Base-by-base conservation (phyloP, 2,329 filamentous ascomycete genomes). In the Exophiala aquamarina region DNA sequence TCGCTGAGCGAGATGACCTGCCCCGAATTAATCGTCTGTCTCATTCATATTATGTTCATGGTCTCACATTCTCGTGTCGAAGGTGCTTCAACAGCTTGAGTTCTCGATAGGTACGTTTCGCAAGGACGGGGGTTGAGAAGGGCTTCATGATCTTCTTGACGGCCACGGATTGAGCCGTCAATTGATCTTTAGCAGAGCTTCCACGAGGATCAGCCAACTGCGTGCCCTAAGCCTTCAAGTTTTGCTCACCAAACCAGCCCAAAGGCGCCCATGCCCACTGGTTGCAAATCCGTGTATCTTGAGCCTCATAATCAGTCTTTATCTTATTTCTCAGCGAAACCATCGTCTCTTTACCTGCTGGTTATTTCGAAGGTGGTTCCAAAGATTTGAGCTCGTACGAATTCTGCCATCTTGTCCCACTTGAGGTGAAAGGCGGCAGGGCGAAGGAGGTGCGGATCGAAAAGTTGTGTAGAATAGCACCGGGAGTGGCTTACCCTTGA, bases 101-200 rank as follows among this genome's bases (percentile, higher is more conserved):
- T 71, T 98, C 93, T 65, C 93, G 85, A 70, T 98, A 98, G 59
- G 93, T 98, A 66, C 93, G 83, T 78, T 98, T 98, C 49, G 93
- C 93, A 38, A 98, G 79, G 49, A 98, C 93, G 1, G 93, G 91
- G n/a, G 93, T 98, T 78, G 91, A 96, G 74, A 98, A 98, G 8
- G 93, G 93, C 78, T 97, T 98, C 92, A 98, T 97, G 66, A 98
- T 98, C 82, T 98, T 98, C 82, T 98, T 98, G 68, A 98, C 91
- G 50, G 93, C 93, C 53, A 98, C 93, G 71, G 91, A 90, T 71
- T 96, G 91, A 68, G 82, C 88, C 51, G 93, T 97, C 71, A 98
- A 89, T 76, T 97, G 91, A 70, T 98, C 93, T 73, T 90, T 92
- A 49, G 93, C 93, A 57, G 93, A 97, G 73, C 92, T 97, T 67